Conservation (phyloP, 139 green algal species). For the Closterium sp. region DNA sequence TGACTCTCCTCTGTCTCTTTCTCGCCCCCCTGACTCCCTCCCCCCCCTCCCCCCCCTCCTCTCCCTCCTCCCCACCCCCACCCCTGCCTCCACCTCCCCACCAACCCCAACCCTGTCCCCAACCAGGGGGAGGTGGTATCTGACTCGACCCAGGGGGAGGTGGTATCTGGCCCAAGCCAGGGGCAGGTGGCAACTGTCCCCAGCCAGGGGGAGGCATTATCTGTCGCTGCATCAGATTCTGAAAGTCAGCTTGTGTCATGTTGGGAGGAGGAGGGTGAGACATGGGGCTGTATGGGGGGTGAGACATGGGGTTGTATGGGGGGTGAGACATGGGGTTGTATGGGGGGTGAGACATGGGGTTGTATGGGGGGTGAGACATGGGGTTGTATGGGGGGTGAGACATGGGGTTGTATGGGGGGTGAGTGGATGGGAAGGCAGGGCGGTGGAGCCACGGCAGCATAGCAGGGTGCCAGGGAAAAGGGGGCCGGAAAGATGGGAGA, state of each 20-base stretch:
- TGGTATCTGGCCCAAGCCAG: too few relatives aligned
- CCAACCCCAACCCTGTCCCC: neutral
- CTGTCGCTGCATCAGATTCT: neutral
- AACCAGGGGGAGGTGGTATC: neutral
- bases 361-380: too few relatives aligned
- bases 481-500: neutral
- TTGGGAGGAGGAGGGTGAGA: neutral
- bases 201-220: neutral
- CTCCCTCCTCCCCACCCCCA: neutral
- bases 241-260: neutral
- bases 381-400: too few relatives aligned
- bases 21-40: neutral
- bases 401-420: neutral
- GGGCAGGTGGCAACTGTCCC: neutral
- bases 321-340: too few relatives aligned
- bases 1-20: neutral
- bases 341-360: too few relatives aligned
- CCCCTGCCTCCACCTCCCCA: neutral
- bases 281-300: too few relatives aligned
- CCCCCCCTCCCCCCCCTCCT: neutral
- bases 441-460: neutral
- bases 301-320: too few relatives aligned
- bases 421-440: neutral
- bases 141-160: neutral
- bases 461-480: neutral